phyloP scores from a whole-genome alignment of 441 rosid genomes.

The Mallotus repandus region DNA sequence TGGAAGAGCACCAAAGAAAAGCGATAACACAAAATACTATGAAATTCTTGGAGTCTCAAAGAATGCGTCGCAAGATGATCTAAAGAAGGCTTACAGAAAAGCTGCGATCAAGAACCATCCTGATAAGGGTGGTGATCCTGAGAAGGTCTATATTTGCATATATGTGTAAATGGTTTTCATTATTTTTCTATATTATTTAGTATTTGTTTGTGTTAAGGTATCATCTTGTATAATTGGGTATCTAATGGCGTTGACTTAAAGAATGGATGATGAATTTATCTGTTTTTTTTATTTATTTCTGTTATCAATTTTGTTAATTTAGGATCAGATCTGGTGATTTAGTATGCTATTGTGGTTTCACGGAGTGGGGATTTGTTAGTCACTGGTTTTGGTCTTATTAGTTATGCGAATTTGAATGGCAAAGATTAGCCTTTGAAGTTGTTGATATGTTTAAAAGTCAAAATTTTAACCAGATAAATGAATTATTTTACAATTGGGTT shows the following conservation, averaged over 20 bases:
- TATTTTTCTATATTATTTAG: background rate
- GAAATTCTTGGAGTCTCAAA: conserved; percentile 63
- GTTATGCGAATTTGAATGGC: background rate
- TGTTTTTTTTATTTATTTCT: too few relatives aligned
- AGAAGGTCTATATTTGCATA: conserved; percentile 43
- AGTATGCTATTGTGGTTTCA: background rate
- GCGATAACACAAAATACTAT: conserved; percentile 65
- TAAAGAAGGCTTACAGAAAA: conserved; percentile 83
- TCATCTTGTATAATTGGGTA: background rate
- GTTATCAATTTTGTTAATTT: background rate
- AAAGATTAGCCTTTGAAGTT: too few relatives aligned
- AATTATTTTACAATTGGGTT: background rate
- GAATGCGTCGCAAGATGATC: conserved; percentile 70
- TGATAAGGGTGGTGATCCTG: conserved; percentile 92
- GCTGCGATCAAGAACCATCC: conserved; percentile 94
- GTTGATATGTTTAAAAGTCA: too few relatives aligned
- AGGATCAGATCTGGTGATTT: conserved; percentile 7
- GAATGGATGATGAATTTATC: background rate
- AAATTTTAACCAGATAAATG: background rate
- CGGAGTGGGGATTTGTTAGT: background rate
- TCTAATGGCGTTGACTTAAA: background rate
- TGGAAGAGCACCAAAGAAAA: conserved; percentile 69
- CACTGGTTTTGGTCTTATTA: background rate
- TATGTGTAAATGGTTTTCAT: background rate
- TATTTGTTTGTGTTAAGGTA: background rate